Conservation (phyloP, 768 basidiomycete genomes). For the Pleurotus ostreatus region DNA sequence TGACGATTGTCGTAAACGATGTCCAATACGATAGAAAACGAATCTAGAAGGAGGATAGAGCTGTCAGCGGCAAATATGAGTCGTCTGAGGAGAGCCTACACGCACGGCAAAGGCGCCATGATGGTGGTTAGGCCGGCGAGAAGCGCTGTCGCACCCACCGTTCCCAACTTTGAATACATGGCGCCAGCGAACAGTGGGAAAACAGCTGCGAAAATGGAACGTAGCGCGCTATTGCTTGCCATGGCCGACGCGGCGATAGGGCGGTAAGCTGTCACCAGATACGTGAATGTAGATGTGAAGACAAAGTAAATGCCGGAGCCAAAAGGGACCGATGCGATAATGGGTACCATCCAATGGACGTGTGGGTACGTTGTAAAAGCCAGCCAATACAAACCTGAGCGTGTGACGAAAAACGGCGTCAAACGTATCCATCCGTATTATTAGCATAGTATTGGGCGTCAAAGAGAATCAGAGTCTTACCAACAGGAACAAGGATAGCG, state of each 20-base stretch:
- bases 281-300: slow-evolving; percentile 69
- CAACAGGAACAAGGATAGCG: slow-evolving; percentile 59
- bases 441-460: slow-evolving; percentile 35
- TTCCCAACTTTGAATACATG: slow-evolving; percentile 63
- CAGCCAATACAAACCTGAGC: slow-evolving; percentile 60
- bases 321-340: slow-evolving; percentile 63
- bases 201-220: slow-evolving; percentile 56
- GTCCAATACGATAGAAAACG: slow-evolving; percentile 44
- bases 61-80: neutral
- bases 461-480: slow-evolving; percentile 41
- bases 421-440: neutral
- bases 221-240: slow-evolving; percentile 60
- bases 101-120: slow-evolving; percentile 62
- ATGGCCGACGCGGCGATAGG: slow-evolving; percentile 67
- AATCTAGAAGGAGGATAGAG: slow-evolving; percentile 26
- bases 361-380: slow-evolving; percentile 48
- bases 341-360: slow-evolving; percentile 63
- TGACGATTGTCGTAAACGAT: slow-evolving; percentile 37
- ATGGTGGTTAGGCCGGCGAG: slow-evolving; percentile 59
- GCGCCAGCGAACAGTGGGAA: slow-evolving; percentile 67
- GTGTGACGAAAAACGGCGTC: slow-evolving; percentile 14
- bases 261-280: slow-evolving; percentile 65
- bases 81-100: slow-evolving; percentile 1
- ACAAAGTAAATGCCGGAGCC: slow-evolving; percentile 62
- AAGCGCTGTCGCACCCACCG: slow-evolving; percentile 70